Conservation (phyloP, 1,284 basidiomycete genomes). For the Amylostereum chailletii region DNA sequence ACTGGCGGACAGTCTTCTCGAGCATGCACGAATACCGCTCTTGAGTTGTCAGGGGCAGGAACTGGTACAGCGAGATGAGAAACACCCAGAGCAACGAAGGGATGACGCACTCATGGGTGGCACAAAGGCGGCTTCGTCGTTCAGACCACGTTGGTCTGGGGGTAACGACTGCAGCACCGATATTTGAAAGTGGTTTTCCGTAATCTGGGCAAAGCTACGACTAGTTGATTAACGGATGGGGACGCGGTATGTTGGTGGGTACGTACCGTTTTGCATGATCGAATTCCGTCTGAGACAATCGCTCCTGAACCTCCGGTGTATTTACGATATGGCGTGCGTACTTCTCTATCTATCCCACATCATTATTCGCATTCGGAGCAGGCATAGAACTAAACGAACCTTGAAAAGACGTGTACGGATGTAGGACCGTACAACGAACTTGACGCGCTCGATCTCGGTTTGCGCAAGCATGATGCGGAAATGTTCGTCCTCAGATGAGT, state of each 20-base stretch:
- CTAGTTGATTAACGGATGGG: slow-evolving; percentile 1
- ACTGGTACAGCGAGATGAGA: slow-evolving; percentile 35
- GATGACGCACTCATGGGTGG: slow-evolving; percentile 67
- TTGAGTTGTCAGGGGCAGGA: slow-evolving; percentile 61
- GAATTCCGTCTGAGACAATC: slow-evolving; percentile 72
- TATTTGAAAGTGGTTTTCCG: slow-evolving; percentile 64
- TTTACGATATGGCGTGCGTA: slow-evolving; percentile 71
- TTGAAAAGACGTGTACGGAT: slow-evolving; percentile 82
- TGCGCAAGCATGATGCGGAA: slow-evolving; percentile 86
- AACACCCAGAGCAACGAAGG: not conserved
- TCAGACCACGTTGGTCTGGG: slow-evolving; percentile 60
- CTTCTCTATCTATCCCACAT: slow-evolving; percentile 65
- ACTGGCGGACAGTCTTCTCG: slow-evolving; percentile 62
- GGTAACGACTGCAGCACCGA: slow-evolving; percentile 78
- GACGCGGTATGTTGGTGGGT: not conserved
- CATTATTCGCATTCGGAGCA: not conserved
- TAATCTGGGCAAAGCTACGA: slow-evolving; percentile 61
- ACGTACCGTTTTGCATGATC: slow-evolving; percentile 66
- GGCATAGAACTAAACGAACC: slow-evolving; percentile 33
- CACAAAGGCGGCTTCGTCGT: slow-evolving; percentile 62
- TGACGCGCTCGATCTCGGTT: slow-evolving; percentile 87
- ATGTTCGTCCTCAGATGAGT: slow-evolving; percentile 84
- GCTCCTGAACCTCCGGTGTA: slow-evolving; percentile 58
- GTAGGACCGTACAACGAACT: slow-evolving; percentile 83
- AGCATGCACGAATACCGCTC: slow-evolving; percentile 76